Evolutionary conservation across 2,329 filamentous ascomycete species (phyloP).

Genomic region (Exophiala sideris): DNA sequence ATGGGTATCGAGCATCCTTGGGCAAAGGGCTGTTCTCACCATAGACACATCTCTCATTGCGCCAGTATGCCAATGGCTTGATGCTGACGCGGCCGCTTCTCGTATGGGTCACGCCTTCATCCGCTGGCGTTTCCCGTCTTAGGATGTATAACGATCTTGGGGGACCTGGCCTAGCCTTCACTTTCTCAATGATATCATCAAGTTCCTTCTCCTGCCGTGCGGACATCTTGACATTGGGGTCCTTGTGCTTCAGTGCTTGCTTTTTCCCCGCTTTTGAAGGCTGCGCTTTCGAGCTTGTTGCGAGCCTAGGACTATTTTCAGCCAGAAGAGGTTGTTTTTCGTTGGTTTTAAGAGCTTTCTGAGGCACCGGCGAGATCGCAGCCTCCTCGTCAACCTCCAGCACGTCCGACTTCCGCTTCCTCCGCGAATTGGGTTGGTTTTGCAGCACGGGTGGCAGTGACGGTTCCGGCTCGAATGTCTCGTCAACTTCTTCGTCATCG

Average conservation of each 20-base stretch:
- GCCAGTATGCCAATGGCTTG: conserved; percentile 79
- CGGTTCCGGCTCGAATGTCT: conserved; percentile 11
- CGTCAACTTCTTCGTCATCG: conserved; percentile 26
- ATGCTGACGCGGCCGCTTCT: conserved; percentile 76
- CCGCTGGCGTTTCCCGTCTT: conserved; percentile 50
- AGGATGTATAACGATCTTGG: conserved; percentile 50
- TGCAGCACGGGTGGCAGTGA: conserved; percentile 6
- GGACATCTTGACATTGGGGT: conserved; percentile 31
- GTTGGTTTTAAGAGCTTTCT: conserved; percentile 19
- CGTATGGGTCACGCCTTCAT: conserved; percentile 58
- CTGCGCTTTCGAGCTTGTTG: conserved; percentile 31
- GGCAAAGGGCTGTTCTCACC: conserved; percentile 43
- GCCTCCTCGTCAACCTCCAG: conserved; percentile 20
- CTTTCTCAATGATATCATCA: conserved; percentile 42
- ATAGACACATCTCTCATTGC: conserved; percentile 73
- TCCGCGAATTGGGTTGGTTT: conserved; percentile 25
- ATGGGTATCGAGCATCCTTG: conserved; percentile 55
- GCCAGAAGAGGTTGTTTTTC: background rate
- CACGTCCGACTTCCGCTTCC: conserved; percentile 27
- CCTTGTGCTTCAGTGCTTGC: conserved; percentile 26
- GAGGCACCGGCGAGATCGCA: conserved; percentile 26
- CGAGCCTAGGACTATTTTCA: background rate
- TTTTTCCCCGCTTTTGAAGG: conserved; percentile 36
- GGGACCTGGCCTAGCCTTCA: conserved; percentile 45
- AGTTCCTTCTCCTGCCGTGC: conserved; percentile 37